These are phyloP conservation scores for Salvia sclarea DNA, from an alignment of 305 asterid species.

Conservation along the genomic window DNA sequence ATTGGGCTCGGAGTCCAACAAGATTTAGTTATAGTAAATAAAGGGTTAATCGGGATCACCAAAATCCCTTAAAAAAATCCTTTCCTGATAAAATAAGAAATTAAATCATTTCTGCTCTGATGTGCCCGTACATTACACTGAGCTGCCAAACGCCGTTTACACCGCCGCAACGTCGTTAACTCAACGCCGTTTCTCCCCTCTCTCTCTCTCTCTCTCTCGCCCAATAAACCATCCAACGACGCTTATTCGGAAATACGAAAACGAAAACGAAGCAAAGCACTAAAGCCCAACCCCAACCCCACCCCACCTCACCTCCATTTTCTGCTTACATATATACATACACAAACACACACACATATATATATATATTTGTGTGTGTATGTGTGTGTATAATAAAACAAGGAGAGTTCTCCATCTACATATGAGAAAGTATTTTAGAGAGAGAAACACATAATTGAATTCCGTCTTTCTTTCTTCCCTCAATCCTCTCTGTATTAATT, in stretches of 20 bases:
- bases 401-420: slow-evolving; percentile 28
- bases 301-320: slow-evolving; percentile 23
- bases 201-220: slow-evolving; percentile 22
- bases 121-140: slow-evolving; percentile 34
- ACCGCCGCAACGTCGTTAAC: slow-evolving; percentile 49
- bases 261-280: slow-evolving; percentile 42
- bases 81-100: slow-evolving; percentile 2
- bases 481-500: neutral
- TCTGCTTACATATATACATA: neutral
- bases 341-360: neutral
- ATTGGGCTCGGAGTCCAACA: slow-evolving; percentile 52
- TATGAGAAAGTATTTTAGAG: slow-evolving; percentile 35
- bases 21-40: slow-evolving; percentile 52
- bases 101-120: slow-evolving; percentile 19
- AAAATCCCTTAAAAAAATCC: slow-evolving; percentile 39
- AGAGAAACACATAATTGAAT: slow-evolving; percentile 29
- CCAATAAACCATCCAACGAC: slow-evolving; percentile 29
- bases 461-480: slow-evolving; percentile 21
- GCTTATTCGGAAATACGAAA: slow-evolving; percentile 43
- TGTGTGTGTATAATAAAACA: slow-evolving; percentile 20
- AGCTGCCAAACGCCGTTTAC: slow-evolving; percentile 52
- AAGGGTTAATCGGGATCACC: slow-evolving; percentile 80
- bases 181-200: slow-evolving; percentile 42
- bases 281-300: slow-evolving; percentile 17
- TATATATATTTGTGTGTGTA: neutral